Conservation (phyloP, 2,329 filamentous ascomycete species). For the Rachicladosporium sp. region DNA sequence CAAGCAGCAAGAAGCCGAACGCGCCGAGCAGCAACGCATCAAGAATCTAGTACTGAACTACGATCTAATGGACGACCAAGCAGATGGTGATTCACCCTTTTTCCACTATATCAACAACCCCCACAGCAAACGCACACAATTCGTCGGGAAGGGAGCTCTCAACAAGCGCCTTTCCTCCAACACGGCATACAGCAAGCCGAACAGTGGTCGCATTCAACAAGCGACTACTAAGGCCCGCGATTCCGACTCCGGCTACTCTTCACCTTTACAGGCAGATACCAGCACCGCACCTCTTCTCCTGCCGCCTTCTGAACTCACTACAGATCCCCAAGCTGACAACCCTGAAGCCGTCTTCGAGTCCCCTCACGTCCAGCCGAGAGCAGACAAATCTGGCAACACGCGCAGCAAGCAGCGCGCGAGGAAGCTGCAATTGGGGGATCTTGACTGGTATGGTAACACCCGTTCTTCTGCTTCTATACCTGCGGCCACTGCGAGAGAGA, state of each 20-base stretch:
- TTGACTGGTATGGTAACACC: conserved; percentile 66
- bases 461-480: conserved; percentile 8
- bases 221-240: conserved; percentile 1
- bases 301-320: neutral
- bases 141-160: conserved; percentile 23
- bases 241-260: neutral
- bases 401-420: conserved; percentile 69
- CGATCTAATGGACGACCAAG: conserved; percentile 67
- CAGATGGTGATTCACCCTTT: conserved; percentile 54
- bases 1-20: conserved; percentile 84
- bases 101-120: conserved; percentile 30
- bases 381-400: conserved; percentile 49
- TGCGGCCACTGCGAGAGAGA: neutral
- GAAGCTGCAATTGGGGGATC: conserved; percentile 88
- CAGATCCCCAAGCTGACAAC: neutral
- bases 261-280: neutral
- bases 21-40: conserved; percentile 94
- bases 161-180: conserved; percentile 26
- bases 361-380: conserved; percentile 30
- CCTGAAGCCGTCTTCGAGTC: conserved; percentile 19
- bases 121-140: conserved; percentile 38
- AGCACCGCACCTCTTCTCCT: conserved; percentile 1
- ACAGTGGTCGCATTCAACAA: conserved; percentile 5
- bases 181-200: conserved; percentile 1
- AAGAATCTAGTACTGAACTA: conserved; percentile 96